phyloP scores from a whole-genome alignment of 257 asterid genomes.

The Plantago elongata region DNA sequence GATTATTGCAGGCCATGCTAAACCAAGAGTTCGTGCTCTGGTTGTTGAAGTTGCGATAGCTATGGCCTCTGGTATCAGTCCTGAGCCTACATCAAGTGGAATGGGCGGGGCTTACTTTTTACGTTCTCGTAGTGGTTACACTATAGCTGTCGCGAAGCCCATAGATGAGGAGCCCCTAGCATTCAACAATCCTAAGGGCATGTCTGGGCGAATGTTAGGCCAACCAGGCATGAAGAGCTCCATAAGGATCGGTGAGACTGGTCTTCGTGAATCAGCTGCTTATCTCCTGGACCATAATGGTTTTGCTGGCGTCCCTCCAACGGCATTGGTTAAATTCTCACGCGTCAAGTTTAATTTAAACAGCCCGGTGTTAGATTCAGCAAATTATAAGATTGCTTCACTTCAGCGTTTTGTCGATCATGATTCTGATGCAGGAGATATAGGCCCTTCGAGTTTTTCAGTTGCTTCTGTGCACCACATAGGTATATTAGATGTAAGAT shows the following conservation, averaged over 20 bases:
- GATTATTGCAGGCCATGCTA: constrained; percentile 62
- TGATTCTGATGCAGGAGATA: constrained; percentile 83
- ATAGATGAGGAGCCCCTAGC: constrained; percentile 95
- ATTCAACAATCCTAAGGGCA: constrained; percentile 84
- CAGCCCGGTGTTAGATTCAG: constrained; percentile 26
- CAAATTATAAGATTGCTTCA: constrained; percentile 59
- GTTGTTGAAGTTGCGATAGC: constrained; percentile 85
- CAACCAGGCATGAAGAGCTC: constrained; percentile 94
- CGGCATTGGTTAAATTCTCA: constrained; percentile 73
- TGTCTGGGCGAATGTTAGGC: constrained; percentile 79
- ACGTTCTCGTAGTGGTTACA: constrained; percentile 47
- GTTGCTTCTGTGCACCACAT: constrained; percentile 71
- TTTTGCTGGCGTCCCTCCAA: constrained; percentile 89
- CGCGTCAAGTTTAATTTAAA: constrained; percentile 57
- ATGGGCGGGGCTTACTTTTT: constrained; percentile 92
- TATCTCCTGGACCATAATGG: constrained; percentile 80
- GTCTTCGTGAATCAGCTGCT: constrained; percentile 86
- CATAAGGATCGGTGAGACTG: constrained; percentile 84
- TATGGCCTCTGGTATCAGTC: constrained; percentile 71
- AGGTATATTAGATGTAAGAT: constrained; percentile 76
- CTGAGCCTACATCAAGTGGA: constrained; percentile 80
- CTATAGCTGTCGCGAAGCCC: constrained; percentile 85
- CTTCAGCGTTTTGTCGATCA: constrained; percentile 76
- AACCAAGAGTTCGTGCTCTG: constrained; percentile 61
- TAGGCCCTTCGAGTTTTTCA: constrained; percentile 89